Base-by-base conservation (phyloP, 371 early-diverging fungal genomes). In the Mortierella sp. region DNA sequence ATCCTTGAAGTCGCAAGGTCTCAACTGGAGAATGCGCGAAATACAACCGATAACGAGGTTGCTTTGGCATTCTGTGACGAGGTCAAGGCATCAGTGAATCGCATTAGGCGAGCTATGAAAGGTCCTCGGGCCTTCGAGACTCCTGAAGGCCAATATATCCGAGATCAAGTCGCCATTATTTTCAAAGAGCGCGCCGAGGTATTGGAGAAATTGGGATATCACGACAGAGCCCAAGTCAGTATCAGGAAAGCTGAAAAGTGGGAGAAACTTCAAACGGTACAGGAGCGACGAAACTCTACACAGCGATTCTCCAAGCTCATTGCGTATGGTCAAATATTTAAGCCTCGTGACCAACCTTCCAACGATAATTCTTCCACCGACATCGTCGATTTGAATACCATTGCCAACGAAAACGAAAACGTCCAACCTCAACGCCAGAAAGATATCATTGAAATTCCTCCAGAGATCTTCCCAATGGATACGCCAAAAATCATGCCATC, bases 231-330 rank as follows among this genome's bases (percentile, higher is more conserved):
- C 6, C 52, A 36, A 40, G n/a, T 38, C 10, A 52, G 50, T 52
- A 16, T 41, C 50, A 52, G 38, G 33, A 64, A 64, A 24, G 50
- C 65, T 19, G 52, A 64, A 45, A 64, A 53, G 21, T 64, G 65
- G 65, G 36, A 52, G 36, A 32, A 53, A 3, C 52, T 50, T 19
- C 50, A 50, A 21, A 50, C 21, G 15, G 6, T 19, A 15, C 21
- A 15, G 19, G 6, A 10, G 6, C 15, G 21, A 21, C 10, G 50
- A 19, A 21, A 50, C 50, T 50, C 50, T 1, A 6, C 21, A 6
- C 50, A 50, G 21, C 15, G 15, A 5, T 19, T 50, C 6, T 15
- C 50, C 6, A 32, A n/a, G 21, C 15, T 11, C 32, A 10, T 10
- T 21, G 0, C 50, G n/a, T 50, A 15, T 10, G 50, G 50, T 19